Percentiles rank a stretch among this genome's conserved stretches.
Evolutionary conservation across 2,329 filamentous ascomycete species (phyloP).

Genomic region (Fusarium sp.): DNA sequence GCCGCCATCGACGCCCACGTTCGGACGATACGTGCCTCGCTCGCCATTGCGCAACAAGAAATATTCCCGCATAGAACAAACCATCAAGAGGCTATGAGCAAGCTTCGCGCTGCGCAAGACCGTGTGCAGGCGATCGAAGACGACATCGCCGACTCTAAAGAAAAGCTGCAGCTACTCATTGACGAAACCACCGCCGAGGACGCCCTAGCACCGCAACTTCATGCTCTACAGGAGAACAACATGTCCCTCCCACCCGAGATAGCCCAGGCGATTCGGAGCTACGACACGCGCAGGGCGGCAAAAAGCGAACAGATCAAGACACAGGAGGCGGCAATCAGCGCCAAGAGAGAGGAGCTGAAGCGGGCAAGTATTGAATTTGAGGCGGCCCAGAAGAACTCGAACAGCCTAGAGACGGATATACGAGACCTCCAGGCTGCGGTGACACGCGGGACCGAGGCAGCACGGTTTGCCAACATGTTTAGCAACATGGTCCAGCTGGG

Average conservation of each 20-base stretch:
- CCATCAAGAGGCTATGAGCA: constrained; percentile 42
- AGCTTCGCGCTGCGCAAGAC: constrained; percentile 37
- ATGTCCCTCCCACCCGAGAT: constrained; percentile 45
- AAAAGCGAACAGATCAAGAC: constrained; percentile 45
- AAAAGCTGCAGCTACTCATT: constrained; percentile 33
- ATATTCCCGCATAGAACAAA: constrained; percentile 45
- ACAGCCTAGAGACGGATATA: constrained; percentile 39
- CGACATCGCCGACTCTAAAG: constrained; percentile 35
- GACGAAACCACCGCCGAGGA: constrained; percentile 44
- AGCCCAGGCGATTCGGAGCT: constrained; percentile 44
- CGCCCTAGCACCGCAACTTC: constrained; percentile 42
- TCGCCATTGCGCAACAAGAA: constrained; percentile 41
- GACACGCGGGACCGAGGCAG: constrained; percentile 41
- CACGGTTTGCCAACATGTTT: constrained; percentile 43
- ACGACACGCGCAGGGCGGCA: constrained; percentile 41
- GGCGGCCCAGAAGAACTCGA: constrained; percentile 33
- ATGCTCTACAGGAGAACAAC: constrained; percentile 45
- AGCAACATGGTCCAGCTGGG: constrained; percentile 44
- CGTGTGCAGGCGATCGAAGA: constrained; percentile 37
- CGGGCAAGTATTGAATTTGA: constrained; percentile 34
- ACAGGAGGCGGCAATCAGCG: constrained; percentile 38
- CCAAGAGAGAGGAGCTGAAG: constrained; percentile 36
- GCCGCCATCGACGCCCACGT: constrained; percentile 42
- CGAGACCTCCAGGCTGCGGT: constrained; percentile 40
- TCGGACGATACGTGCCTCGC: constrained; percentile 39